Evolutionary conservation across 2,329 filamentous ascomycete species (phyloP), one percentile per base, ranked within the genome.

Genomic region (Neofusicoccum kwambonambiense): DNA sequence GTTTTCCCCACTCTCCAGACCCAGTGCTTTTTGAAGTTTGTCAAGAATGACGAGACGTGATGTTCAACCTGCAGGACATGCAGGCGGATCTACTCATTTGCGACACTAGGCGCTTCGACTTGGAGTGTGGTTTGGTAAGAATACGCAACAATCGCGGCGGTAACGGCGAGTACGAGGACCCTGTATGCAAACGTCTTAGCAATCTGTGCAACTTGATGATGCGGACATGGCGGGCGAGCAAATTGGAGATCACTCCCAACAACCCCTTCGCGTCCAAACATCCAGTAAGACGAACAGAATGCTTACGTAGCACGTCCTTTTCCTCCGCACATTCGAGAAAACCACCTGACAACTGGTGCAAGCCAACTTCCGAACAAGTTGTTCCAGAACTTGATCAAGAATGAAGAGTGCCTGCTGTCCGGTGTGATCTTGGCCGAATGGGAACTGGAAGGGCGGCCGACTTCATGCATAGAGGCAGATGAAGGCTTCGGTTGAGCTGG

Each of bases 261-360:
- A 11, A 60, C 41, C 56, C 47, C 56, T 45, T 47, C n/a, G 39
- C 41, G 31, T 60, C 56, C 56, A 44, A 60, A 42, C 56, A 60
- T 47, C 42, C 56, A 60, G 56, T 60, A 47, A 47, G 42, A 47
- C 56, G 41, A 60, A 60, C 56, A 60, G 56, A 60, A 60, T 60
- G 42, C 63, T 65, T 65, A 65, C 63, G 63, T 65, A 65, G 63
- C 63, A 42, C 63, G 63, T 52, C 45, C 27, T 31, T 49, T 50
- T 51, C 63, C 63, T 22, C 63, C 63, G 44, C 63, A 65, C 13
- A 54, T 11, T 11, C 54, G 37, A 15, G 54, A 37, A 31, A 65
- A 52, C 54, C 54, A 65, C 9, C 56, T 31, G 27, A 57, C 54
- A 3, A 65, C 34, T 13, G 37, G 54, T 15, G 45, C 63, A 12